Evolutionary conservation across 495 filamentous ascomycete species (phyloP).

Genomic region (Aspergillus bertholletiae): DNA sequence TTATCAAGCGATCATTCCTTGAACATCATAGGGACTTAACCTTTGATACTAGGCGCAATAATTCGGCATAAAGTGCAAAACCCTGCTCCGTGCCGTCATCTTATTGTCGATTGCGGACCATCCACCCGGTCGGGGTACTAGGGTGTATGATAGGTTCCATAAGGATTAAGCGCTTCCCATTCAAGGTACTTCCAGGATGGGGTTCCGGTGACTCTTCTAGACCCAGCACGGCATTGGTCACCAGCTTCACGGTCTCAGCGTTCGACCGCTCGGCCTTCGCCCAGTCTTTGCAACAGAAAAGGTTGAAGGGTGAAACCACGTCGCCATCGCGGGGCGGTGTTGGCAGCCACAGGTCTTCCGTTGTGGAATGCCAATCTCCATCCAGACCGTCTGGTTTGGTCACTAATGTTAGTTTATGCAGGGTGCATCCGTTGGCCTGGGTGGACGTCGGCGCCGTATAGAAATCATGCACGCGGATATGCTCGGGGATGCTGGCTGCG

Average conservation of each 20-base stretch:
- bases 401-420: slow-evolving; percentile 9
- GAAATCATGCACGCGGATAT: slow-evolving; percentile 17
- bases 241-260: neutral
- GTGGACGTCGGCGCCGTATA: neutral
- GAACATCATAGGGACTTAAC: too few species aligned
- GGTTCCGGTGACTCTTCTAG: neutral
- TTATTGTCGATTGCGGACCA: too few species aligned
- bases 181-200: neutral
- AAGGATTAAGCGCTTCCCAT: too few species aligned
- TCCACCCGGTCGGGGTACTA: too few species aligned
- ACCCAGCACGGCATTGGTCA: neutral
- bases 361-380: slow-evolving; percentile 2
- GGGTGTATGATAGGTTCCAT: too few species aligned
- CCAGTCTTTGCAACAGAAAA: neutral
- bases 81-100: too few species aligned
- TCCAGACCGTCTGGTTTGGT: slow-evolving; percentile 9
- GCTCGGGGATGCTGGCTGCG: slow-evolving; percentile 8
- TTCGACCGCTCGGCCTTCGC: neutral
- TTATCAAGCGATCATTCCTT: too few species aligned
- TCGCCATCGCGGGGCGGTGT: neutral
- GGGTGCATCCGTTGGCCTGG: neutral
- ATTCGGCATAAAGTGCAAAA: too few species aligned
- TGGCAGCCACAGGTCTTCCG: slow-evolving; percentile 3
- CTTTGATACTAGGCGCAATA: too few species aligned
- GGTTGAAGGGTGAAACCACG: neutral